These are phyloP conservation scores for Phytophthora sp. DNA, from an alignment of 352 stramenopile genomes.

Conservation along the genomic window DNA sequence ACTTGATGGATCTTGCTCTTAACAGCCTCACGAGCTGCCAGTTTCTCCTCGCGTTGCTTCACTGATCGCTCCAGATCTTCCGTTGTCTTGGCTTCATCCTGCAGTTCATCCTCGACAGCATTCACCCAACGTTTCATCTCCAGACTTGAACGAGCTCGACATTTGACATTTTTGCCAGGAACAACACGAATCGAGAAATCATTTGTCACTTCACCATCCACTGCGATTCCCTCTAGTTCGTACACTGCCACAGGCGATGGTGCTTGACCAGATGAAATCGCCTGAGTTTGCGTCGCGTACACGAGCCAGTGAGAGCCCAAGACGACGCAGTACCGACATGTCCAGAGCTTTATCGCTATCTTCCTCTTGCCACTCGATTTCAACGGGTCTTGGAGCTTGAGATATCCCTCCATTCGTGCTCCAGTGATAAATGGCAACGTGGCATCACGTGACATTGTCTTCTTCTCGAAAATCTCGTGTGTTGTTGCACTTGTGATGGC, in stretches of 20 bases:
- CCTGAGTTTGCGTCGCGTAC: conserved; percentile 71
- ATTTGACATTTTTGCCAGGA: conserved; percentile 45
- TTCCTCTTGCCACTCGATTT: conserved; percentile 31
- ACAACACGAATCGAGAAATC: conserved; percentile 40
- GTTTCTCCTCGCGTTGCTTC: conserved; percentile 46
- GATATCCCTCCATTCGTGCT: conserved; percentile 74
- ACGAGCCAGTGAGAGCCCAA: conserved; percentile 75
- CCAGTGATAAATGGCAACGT: conserved; percentile 64
- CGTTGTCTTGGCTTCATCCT: conserved; percentile 34
- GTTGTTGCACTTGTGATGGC: conserved; percentile 38
- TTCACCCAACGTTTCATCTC: conserved; percentile 77
- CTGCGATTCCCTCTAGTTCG: conserved; percentile 50
- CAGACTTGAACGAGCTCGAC: conserved; percentile 62
- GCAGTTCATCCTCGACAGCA: conserved; percentile 63
- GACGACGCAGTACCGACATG: conserved; percentile 71
- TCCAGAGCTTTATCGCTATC: conserved; percentile 51
- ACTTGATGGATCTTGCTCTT: conserved; percentile 61
- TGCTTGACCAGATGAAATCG: conserved; percentile 32
- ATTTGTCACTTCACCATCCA: conserved; percentile 17
- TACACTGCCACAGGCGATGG: conserved; percentile 53
- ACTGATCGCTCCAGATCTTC: conserved; percentile 46
- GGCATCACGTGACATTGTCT: conserved; percentile 42
- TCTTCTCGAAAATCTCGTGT: conserved; percentile 21
- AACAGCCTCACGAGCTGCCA: conserved; percentile 46
- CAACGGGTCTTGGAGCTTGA: conserved; percentile 50